Base-by-base conservation (phyloP, 176 grass and related monocot genomes). In the Raddia guianensis region DNA sequence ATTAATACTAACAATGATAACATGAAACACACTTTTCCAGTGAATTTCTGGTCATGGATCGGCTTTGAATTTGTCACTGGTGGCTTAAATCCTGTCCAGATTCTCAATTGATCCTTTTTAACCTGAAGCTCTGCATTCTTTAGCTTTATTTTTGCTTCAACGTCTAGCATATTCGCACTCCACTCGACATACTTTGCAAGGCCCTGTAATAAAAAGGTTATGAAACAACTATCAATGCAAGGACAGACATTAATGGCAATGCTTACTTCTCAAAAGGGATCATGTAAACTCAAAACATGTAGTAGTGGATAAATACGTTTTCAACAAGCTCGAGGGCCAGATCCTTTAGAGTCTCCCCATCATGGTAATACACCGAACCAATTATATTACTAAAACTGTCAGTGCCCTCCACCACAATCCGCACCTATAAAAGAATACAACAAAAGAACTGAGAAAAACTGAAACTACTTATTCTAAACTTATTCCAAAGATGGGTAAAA, bases 101-200 rank as follows among this genome's bases (percentile, higher is more conserved):
- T 95, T 93, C 86, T 86, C 73, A 93, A 56, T 52, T 91, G 90
- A 47, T 93, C 92, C 76, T 95, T 93, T 81, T 99, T 99, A 58
- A 92, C 92, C 73, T 99, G 88, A 80, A 99, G 96, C 54, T 99
- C 96, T 50, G 96, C 84, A 48, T 83, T 78, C 73, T 99, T 99
- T 57, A 99, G 47, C 79, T 87, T 92, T 77, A 88, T 89, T 71
- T 99, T 99, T 19, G 85, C 87, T 71, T 99, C 96, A 86, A 93
- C 85, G 47, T 99, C 96, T 87, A 99, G 88, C 96, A 99, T 95
- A 55, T 89, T 95, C 16, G 90, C 96, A 86, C 96, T 99, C 96
- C 96, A 99, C 55, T 99, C 96, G 3, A 99, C 96, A 90, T 89
- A 95, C 65, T 99, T 99, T 65, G 96, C 96, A 82, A 93, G 85